Percentiles rank a stretch among this genome's conserved stretches.
Conservation (phyloP, 306 rosid species). For the Vigna reflexopilosa region DNA sequence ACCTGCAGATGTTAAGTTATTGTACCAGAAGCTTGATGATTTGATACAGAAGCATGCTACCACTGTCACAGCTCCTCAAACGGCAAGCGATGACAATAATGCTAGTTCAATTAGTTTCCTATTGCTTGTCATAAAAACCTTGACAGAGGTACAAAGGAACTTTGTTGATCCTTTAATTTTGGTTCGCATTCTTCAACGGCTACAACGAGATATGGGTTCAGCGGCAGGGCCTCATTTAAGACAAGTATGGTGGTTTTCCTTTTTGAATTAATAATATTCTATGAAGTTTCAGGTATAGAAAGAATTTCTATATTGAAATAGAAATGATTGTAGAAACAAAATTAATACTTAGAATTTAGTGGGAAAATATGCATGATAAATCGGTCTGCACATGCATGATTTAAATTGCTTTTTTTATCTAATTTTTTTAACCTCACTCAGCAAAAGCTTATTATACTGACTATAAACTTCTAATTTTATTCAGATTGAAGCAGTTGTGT, state of each 20-base stretch:
- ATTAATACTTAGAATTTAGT: slow-evolving; percentile 8
- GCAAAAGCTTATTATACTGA: neutral
- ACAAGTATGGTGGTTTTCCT: slow-evolving; percentile 68
- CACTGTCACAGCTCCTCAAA: slow-evolving; percentile 74
- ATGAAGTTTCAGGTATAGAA: neutral
- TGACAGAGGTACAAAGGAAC: slow-evolving; percentile 93
- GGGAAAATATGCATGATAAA: neutral
- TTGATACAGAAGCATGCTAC: slow-evolving; percentile 86
- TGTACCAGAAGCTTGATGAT: slow-evolving; percentile 93
- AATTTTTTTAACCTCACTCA: neutral
- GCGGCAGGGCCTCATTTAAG: slow-evolving; percentile 79
- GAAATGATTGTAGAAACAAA: slow-evolving; percentile 24
- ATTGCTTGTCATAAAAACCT: slow-evolving; percentile 87
- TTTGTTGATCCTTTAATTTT: slow-evolving; percentile 76
- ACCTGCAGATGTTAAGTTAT: slow-evolving; percentile 75
- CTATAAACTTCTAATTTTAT: neutral
- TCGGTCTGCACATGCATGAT: slow-evolving; percentile 5
- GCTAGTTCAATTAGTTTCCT: slow-evolving; percentile 82
- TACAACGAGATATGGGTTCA: slow-evolving; percentile 94
- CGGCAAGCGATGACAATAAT: slow-evolving; percentile 81
- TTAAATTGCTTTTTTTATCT: neutral
- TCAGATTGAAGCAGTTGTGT: neutral
- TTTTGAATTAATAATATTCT: neutral
- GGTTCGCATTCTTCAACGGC: slow-evolving; percentile 93
- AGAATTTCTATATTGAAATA: neutral